Base-by-base conservation (phyloP, 805 yeast genomes). In the Kodamaea hsintzibuensis region DNA sequence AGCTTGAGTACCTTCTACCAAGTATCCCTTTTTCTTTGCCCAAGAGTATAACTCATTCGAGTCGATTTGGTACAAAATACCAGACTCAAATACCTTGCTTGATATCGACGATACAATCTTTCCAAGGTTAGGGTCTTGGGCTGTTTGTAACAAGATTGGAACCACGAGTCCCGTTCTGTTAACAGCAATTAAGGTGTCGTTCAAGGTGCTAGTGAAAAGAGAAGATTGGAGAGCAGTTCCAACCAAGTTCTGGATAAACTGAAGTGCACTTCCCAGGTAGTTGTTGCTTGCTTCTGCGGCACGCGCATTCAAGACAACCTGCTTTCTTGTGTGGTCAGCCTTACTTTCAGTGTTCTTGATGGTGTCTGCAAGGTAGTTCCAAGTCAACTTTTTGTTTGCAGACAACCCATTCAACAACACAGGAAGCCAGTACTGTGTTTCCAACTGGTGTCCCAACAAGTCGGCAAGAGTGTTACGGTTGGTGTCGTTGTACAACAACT, bases 381-480 rank as follows among this genome's bases (percentile, higher is more conserved):
- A 62, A 0, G 73, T 60, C 19, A 71, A 61, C 17, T 59, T 55
- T 8, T 70, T 57, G 7, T 75, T 74, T 30, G 63, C 55, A 22
- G 78, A 78, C n/a, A 72, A 54, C n/a, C 67, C 69, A 40, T 55
- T 57, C 47, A 75, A 56, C 9, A 73, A 47, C 45, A 62, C 51
- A 3, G 72, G 61, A 17, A 71, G 60, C 71, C 73, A 74, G 7
- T 67, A 58, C 47, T 72, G 54, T 2, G 55, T 37, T 12, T 61
- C 61, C 40, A 74, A 60, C 9, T 65, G 47, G 13, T 59, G 54
- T 2, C 78, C 78, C 14, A 65, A 44, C 13, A 60, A 47, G 33
- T 60, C 64, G 1, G 75, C 64, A 14, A 73, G 48, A 1, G 46
- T 22, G 30, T 59, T 53, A 37, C 72, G 60, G 54, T 72, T 70